phyloP scores from a whole-genome alignment of 1,139 yeast species.

The Taphrina pruni region DNA sequence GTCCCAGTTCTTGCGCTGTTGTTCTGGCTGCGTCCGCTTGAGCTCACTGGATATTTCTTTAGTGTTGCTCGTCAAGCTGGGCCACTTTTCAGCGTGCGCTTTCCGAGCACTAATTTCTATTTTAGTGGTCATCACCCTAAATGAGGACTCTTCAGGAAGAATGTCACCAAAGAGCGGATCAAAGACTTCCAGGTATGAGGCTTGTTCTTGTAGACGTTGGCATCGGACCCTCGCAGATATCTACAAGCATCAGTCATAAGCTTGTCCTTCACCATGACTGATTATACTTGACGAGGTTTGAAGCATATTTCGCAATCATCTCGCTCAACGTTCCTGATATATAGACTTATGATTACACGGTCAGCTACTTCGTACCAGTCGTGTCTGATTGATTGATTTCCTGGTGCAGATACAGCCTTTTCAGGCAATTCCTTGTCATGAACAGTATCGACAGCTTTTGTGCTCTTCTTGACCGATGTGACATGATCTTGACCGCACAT shows the following conservation, averaged over 20 bases:
- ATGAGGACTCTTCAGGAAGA: slow-evolving; percentile 57
- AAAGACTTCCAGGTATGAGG: slow-evolving; percentile 49
- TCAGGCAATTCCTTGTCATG: slow-evolving; percentile 45
- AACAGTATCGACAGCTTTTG: slow-evolving; percentile 46
- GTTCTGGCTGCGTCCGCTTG: slow-evolving; percentile 53
- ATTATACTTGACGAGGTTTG: slow-evolving; percentile 50
- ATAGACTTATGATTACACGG: slow-evolving; percentile 69
- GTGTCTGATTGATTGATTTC: slow-evolving; percentile 54
- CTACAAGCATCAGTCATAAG: background rate
- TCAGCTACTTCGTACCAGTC: slow-evolving; percentile 80
- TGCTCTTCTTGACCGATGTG: slow-evolving; percentile 40
- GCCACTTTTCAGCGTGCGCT: slow-evolving; percentile 56
- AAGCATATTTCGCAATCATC: slow-evolving; percentile 48
- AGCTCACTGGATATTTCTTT: slow-evolving; percentile 43
- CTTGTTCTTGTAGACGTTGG: background rate
- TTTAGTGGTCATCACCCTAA: slow-evolving; percentile 71
- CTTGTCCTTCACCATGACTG: background rate
- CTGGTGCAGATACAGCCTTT: slow-evolving; percentile 50
- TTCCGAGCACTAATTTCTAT: slow-evolving; percentile 67
- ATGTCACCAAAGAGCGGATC: slow-evolving; percentile 63
- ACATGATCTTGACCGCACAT: slow-evolving; percentile 26
- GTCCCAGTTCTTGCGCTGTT: slow-evolving; percentile 71
- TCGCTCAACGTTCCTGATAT: slow-evolving; percentile 67
- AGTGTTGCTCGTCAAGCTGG: slow-evolving; percentile 48
- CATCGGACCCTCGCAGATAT: background rate